These are phyloP conservation scores for Cercospora sp. DNA, from an alignment of 2,329 filamentous ascomycete genomes.

Conservation along the genomic window DNA sequence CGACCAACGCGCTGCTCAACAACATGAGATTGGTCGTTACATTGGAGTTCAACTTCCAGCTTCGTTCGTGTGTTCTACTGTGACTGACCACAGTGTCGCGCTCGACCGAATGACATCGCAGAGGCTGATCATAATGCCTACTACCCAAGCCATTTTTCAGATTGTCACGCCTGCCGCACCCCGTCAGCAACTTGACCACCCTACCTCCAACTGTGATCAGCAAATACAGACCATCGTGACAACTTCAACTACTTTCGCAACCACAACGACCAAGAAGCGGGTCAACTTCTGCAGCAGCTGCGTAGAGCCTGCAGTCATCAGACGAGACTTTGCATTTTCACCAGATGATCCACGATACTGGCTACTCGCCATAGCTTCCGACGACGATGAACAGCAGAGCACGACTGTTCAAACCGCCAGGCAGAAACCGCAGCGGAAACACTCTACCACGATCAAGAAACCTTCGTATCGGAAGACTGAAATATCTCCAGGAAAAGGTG, in stretches of 20 bases:
- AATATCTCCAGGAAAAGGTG: not conserved
- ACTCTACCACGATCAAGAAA: not conserved
- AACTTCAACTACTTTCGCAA: not conserved
- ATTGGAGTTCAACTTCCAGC: not conserved
- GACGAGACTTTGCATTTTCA: not conserved
- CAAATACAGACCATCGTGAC: not conserved
- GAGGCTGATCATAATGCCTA: not conserved
- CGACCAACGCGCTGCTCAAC: not conserved
- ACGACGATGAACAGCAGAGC: not conserved
- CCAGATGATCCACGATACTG: constrained; percentile 1
- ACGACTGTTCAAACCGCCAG: not conserved
- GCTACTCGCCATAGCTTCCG: not conserved
- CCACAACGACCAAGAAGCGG: not conserved
- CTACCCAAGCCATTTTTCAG: not conserved
- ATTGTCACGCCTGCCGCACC: not conserved
- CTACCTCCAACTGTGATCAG: not conserved
- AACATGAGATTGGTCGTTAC: not conserved
- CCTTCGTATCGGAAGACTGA: not conserved
- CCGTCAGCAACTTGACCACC: not conserved
- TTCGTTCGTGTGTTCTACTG: not conserved
- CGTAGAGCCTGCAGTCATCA: not conserved
- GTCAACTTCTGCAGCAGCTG: not conserved
- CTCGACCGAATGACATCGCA: not conserved
- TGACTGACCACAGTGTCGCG: not conserved
- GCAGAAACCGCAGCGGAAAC: not conserved